phyloP scores from a whole-genome alignment of 495 filamentous ascomycete species.

The Tuber magnatum region DNA sequence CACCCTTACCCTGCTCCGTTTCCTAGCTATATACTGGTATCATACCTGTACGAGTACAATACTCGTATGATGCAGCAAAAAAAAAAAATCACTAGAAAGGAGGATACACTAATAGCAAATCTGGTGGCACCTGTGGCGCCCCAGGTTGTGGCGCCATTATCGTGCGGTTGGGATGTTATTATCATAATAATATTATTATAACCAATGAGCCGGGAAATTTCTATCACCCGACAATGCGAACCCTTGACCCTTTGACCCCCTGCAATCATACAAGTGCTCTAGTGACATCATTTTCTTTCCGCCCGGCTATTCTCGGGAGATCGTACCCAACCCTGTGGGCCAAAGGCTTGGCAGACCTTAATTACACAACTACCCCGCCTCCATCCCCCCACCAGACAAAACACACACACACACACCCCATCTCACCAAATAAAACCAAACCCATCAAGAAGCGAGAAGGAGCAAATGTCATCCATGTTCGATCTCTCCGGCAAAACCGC shows the following conservation, averaged over 20 bases:
- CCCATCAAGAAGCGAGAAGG: neutral
- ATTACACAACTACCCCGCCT: neutral
- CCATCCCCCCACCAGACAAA: neutral
- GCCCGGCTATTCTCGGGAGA: neutral
- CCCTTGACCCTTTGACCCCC: neutral
- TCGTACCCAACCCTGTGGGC: neutral
- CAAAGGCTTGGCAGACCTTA: neutral
- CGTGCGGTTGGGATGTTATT: too few species aligned
- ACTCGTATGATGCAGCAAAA: too few species aligned
- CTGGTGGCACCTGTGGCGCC: too few species aligned
- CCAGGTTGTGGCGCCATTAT: too few species aligned
- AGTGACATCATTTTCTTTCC: neutral
- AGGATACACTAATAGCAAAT: too few species aligned
- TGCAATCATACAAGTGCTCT: neutral
- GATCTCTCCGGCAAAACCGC: slow-evolving; percentile 64
- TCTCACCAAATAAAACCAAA: neutral
- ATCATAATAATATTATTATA: too few species aligned
- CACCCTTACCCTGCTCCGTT: too few species aligned
- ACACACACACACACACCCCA: too few species aligned
- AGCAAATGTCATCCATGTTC: slow-evolving; percentile 44
- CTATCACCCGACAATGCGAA: neutral
- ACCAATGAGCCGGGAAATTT: neutral
- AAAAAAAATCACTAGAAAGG: too few species aligned
- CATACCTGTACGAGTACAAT: too few species aligned
- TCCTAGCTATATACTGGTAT: too few species aligned